Evolutionary conservation across 202 grass and related monocot genomes (phyloP).

Genomic region (Hordeum pubiflorum): DNA sequence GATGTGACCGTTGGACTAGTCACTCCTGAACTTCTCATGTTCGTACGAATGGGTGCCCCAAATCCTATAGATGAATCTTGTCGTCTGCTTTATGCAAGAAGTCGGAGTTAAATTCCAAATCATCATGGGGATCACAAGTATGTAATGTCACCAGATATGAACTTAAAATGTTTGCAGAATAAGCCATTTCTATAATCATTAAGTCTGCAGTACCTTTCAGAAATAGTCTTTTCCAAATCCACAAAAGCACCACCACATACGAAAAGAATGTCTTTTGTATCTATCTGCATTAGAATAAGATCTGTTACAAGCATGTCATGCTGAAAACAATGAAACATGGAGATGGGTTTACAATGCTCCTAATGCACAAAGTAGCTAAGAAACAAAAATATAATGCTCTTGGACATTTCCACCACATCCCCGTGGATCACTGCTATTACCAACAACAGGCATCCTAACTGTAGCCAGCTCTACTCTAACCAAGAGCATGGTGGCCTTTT

Average conservation of each 20-base stretch:
- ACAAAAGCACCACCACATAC: conserved; percentile 98
- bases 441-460: background rate
- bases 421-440: background rate
- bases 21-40: conserved; percentile 67
- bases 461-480: background rate
- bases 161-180: background rate
- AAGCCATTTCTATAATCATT: background rate
- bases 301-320: conserved; percentile 27
- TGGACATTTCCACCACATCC: background rate
- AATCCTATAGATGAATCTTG: conserved; percentile 99
- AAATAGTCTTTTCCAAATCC: conserved; percentile 93
- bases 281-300: conserved; percentile 64
- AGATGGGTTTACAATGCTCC: background rate
- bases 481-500: background rate
- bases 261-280: conserved; percentile 98
- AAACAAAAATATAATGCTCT: background rate
- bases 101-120: conserved; percentile 17
- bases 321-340: background rate
- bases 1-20: conserved; percentile 57
- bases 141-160: background rate
- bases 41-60: conserved; percentile 81
- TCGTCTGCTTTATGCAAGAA: conserved; percentile 55
- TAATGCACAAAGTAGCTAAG: background rate
- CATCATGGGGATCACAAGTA: background rate
- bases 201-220: conserved; percentile 69